Conservation (phyloP, 1,284 basidiomycete genomes). For the Cutaneotrichosporon cavernicola region DNA sequence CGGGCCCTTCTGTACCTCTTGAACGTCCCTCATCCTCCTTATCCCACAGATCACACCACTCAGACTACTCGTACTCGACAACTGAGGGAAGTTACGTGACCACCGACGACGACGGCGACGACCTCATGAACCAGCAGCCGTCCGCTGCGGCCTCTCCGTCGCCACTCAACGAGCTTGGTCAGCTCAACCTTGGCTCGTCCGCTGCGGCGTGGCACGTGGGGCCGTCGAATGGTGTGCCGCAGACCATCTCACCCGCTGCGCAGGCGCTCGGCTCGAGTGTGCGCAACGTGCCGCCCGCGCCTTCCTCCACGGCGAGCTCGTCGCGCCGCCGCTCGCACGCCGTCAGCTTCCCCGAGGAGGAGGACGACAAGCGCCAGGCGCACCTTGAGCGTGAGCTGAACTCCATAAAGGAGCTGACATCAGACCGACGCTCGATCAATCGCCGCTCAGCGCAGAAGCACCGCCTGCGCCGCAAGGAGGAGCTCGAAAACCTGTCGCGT, state of each 20-base stretch:
- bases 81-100: constrained; percentile 14
- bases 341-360: constrained; percentile 11
- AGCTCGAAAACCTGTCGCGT: constrained; percentile 21
- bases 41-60: constrained; percentile 16
- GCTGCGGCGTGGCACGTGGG: not conserved
- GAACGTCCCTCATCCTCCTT: constrained; percentile 19
- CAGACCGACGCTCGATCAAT: constrained; percentile 31
- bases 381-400: constrained; percentile 24
- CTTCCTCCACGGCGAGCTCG: constrained; percentile 2
- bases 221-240: not conserved
- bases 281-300: constrained; percentile 5
- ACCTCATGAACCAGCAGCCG: constrained; percentile 17
- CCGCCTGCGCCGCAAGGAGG: constrained; percentile 28
- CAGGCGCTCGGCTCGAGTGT: constrained; percentile 15
- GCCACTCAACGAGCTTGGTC: constrained; percentile 17
- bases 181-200: constrained; percentile 15
- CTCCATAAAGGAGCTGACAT: constrained; percentile 1
- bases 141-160: constrained; percentile 13
- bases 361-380: constrained; percentile 19
- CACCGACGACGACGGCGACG: constrained; percentile 22
- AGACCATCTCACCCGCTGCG: constrained; percentile 20
- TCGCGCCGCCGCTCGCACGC: constrained; percentile 4
- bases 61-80: constrained; percentile 8
- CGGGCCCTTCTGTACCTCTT: not conserved
- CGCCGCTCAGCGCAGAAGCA: constrained; percentile 29